Conservation (phyloP, 371 early-diverging fungal genomes). For the Mucor circinelloides region DNA sequence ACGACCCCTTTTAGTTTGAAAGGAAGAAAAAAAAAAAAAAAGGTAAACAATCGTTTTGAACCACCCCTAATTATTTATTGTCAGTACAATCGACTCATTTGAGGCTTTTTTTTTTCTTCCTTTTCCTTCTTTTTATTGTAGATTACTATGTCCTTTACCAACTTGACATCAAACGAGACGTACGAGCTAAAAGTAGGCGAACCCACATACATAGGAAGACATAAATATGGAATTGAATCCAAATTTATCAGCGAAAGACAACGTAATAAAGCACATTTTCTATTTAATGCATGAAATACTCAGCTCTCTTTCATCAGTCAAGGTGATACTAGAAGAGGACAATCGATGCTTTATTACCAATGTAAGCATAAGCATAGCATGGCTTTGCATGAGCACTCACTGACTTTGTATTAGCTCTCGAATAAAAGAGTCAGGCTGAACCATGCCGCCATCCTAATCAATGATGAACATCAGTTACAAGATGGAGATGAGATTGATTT, state of each 20-base stretch:
- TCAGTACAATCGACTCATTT: not conserved
- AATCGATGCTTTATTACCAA: constrained; percentile 13
- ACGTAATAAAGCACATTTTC: not conserved
- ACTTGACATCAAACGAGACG: constrained; percentile 3
- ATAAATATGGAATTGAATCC: constrained; percentile 4
- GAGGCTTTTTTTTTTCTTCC: not conserved
- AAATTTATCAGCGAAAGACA: constrained; percentile 9
- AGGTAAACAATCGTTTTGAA: not conserved
- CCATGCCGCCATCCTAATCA: not conserved
- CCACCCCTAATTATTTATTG: not conserved
- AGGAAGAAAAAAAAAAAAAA: constrained; percentile 3
- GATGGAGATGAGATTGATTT: constrained; percentile 5
- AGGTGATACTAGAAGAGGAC: not conserved
- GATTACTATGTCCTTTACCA: constrained; percentile 8
- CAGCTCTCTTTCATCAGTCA: not conserved
- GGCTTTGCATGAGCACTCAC: not conserved
- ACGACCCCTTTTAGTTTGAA: not conserved
- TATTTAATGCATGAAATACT: not conserved
- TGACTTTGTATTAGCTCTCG: not conserved
- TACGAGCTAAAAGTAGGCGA: not conserved
- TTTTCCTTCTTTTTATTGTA: not conserved
- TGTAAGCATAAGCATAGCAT: not conserved
- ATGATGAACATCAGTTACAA: not conserved
- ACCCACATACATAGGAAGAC: constrained; percentile 4
- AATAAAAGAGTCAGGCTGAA: not conserved